Evolutionary conservation across 2,329 filamentous ascomycete species (phyloP).

Genomic region (Aureobasidium sp.): DNA sequence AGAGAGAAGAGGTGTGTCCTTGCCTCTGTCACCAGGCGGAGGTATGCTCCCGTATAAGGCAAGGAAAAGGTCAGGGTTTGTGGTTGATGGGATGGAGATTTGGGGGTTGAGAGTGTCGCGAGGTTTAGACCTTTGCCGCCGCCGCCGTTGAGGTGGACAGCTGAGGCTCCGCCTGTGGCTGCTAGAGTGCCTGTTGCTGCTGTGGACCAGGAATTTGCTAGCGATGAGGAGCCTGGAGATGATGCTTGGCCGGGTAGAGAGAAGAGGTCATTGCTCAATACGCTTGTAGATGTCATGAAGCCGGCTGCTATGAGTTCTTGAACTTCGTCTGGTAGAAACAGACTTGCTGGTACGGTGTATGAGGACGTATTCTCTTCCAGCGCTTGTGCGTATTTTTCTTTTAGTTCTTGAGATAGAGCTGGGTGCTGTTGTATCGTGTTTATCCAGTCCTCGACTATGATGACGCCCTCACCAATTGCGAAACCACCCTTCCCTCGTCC

Average conservation of each 20-base stretch:
- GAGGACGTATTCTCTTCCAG: conserved; percentile 47
- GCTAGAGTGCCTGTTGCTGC: conserved; percentile 62
- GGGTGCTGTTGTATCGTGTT: conserved; percentile 23
- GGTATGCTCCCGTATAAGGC: conserved; percentile 59
- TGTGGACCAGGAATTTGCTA: conserved; percentile 53
- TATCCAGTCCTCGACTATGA: conserved; percentile 53
- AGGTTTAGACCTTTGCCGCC: conserved; percentile 31
- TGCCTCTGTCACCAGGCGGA: conserved; percentile 58
- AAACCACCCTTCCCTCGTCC: conserved; percentile 51
- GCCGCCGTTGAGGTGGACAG: conserved; percentile 58
- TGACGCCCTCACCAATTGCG: conserved; percentile 58
- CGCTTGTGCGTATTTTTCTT: conserved; percentile 46
- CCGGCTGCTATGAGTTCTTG: conserved; percentile 58
- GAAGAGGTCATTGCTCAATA: conserved; percentile 33
- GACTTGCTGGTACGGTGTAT: conserved; percentile 33
- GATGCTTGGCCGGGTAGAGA: conserved; percentile 34
- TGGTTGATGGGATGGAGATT: neutral
- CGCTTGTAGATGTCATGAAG: conserved; percentile 53
- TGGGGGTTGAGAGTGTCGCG: conserved; percentile 16
- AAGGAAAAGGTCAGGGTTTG: conserved; percentile 50
- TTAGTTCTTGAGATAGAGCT: conserved; percentile 33
- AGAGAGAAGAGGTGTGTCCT: conserved; percentile 56
- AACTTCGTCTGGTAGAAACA: conserved; percentile 42
- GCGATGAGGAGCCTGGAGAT: conserved; percentile 19
- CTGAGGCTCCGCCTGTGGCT: conserved; percentile 62